Conservation (phyloP, 805 yeast species). For the Pichia nakasei region DNA sequence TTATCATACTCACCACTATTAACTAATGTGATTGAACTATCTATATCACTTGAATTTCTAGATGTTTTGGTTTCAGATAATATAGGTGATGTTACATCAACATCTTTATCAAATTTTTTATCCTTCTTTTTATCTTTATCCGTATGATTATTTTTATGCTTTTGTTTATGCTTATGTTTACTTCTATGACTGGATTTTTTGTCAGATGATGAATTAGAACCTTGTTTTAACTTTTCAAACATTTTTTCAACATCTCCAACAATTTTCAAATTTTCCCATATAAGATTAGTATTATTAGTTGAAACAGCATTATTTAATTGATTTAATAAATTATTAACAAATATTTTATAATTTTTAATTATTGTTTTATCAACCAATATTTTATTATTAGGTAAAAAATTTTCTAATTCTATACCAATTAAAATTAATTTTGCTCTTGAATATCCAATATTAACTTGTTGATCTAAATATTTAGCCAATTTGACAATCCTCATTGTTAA, state of each 20-base stretch:
- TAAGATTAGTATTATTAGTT: slow-evolving; percentile 44
- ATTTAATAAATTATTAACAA: slow-evolving; percentile 47
- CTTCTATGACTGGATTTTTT: background rate
- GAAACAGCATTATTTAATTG: slow-evolving; percentile 51
- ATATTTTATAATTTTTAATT: slow-evolving; percentile 43
- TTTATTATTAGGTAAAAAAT: slow-evolving; percentile 7
- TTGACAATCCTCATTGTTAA: slow-evolving; percentile 37
- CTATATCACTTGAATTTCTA: background rate
- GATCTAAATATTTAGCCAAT: slow-evolving; percentile 41
- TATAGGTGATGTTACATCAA: background rate
- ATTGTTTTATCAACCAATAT: slow-evolving; percentile 31
- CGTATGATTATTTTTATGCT: background rate
- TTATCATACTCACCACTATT: background rate
- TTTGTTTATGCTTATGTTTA: background rate
- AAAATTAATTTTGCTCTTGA: slow-evolving; percentile 57
- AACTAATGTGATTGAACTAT: slow-evolving; percentile 1
- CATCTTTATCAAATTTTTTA: background rate
- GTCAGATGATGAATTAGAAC: slow-evolving; percentile 1
- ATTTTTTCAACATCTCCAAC: slow-evolving; percentile 65
- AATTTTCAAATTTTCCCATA: slow-evolving; percentile 59
- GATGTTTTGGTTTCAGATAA: background rate
- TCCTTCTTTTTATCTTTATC: background rate
- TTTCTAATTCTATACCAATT: slow-evolving; percentile 55
- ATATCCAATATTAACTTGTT: slow-evolving; percentile 47
- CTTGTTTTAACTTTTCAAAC: slow-evolving; percentile 47